phyloP scores from a whole-genome alignment of 352 stramenopile species.

The Elongisporangium anandrum region DNA sequence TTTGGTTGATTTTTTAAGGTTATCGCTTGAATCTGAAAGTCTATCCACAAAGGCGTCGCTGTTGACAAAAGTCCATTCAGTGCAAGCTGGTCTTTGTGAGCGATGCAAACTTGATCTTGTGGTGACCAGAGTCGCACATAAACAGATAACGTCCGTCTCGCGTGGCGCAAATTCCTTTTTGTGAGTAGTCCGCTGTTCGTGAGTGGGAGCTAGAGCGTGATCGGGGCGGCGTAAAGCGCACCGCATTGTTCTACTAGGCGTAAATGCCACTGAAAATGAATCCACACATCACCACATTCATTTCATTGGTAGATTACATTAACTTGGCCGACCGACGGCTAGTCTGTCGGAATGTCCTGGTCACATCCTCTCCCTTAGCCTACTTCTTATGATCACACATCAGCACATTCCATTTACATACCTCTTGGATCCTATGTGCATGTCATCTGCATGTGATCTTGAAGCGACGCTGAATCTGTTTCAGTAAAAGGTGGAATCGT shows the following conservation, averaged over 20 bases:
- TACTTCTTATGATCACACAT: too few species aligned
- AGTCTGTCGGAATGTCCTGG: too few species aligned
- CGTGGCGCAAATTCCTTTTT: conserved; percentile 36
- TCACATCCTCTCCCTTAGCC: too few species aligned
- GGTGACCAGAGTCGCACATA: conserved; percentile 49
- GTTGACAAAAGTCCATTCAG: neutral
- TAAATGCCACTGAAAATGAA: too few species aligned
- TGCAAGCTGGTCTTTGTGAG: conserved; percentile 6
- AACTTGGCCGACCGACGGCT: too few species aligned
- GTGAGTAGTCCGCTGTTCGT: conserved; percentile 27
- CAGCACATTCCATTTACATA: too few species aligned
- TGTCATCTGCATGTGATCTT: conserved; percentile 3
- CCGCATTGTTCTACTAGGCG: conserved; percentile 30
- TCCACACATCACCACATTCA: too few species aligned
- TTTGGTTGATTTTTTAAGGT: neutral
- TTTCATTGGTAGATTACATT: too few species aligned
- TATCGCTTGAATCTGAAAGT: neutral
- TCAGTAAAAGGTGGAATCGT: too few species aligned
- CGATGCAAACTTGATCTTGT: conserved; percentile 43
- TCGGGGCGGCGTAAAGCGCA: conserved; percentile 21
- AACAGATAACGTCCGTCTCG: conserved; percentile 38
- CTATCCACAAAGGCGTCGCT: conserved; percentile 12
- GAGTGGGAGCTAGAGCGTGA: conserved; percentile 1
- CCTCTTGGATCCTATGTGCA: conserved; percentile 14
- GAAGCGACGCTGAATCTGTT: neutral